Evolutionary conservation across 2,329 filamentous ascomycete genomes (phyloP), one percentile per base, ranked within the genome.

Genomic region (Grosmannia serpens): DNA sequence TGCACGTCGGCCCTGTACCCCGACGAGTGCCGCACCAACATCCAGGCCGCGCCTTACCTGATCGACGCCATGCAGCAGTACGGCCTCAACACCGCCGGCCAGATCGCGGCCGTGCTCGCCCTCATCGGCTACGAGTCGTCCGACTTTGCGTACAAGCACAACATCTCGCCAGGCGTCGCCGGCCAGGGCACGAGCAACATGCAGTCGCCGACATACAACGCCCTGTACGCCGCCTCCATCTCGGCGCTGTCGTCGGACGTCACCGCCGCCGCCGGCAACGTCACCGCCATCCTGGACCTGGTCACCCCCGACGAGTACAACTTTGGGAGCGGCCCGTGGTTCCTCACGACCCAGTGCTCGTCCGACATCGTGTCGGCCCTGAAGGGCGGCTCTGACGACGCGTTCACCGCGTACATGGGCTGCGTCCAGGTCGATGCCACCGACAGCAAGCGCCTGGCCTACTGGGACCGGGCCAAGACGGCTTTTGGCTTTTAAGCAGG

Each of bases 111-210:
- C 26, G 70, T 91, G 20, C 67, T 94, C 50, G 77, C 84, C 15
- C 75, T 90, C 66, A 86, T 89, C 74, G 81, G 85, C 13, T 85
- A 84, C 67, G 90, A 95, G 73, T 83, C 81, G 1, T 82, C 59
- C 26, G 77, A 85, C 62, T 88, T 91, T 73, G 77, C 80, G 65
- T 91, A 82, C 78, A 88, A 86, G 71, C 79, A 77, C 69, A 89
- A 91, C 71, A 54, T 66, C 63, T 57, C 38, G 73, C 74, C 62
- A 1, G 79, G 77, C n/a, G 67, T 72, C 0, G 77, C 85, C 0
- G 88, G 88, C 10, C 86, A 91, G 69, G 88, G 88, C 27, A 91
- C 88, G 1, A 74, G 73, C 61, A 81, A 81, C 68, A 78, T 81
- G 77, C 78, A 81, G 66, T 57, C 27, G 54, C 6, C 58, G 10